These are phyloP conservation scores for Rutstroemia sp. DNA, from an alignment of 2,329 filamentous ascomycete species.

Conservation along the genomic window DNA sequence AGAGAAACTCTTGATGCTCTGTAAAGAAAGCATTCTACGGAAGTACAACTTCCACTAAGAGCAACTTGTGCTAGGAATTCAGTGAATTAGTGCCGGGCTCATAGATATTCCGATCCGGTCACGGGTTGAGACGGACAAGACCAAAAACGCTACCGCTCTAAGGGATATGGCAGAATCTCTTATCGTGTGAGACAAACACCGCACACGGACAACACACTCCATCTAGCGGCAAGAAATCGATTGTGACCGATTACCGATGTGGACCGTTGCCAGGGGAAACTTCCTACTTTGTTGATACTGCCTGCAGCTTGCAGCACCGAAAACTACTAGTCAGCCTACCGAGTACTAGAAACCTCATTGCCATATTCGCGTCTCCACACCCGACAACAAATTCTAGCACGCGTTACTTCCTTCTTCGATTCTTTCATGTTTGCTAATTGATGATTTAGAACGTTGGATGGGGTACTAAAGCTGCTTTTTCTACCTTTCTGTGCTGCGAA, in stretches of 20 bases:
- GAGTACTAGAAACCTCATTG: not conserved
- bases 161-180: not conserved
- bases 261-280: conserved; percentile 7
- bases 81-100: not conserved
- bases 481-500: not conserved
- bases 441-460: too few species aligned
- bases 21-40: too few species aligned
- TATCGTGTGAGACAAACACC: not conserved
- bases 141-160: not conserved
- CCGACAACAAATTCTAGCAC: not conserved
- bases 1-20: too few species aligned
- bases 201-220: too few species aligned
- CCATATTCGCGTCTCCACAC: conserved; percentile 2
- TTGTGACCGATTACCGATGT: too few species aligned
- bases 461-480: too few species aligned
- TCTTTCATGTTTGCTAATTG: not conserved
- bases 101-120: not conserved
- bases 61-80: too few species aligned
- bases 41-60: too few species aligned
- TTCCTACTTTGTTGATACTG: conserved; percentile 3
- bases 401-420: not conserved
- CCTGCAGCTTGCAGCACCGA: not conserved
- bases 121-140: not conserved
- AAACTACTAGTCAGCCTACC: not conserved
- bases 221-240: too few species aligned